Evolutionary conservation across 495 filamentous ascomycete genomes (phyloP), one percentile per base, ranked within the genome.

Genomic region (Corynascus novoguineensis): DNA sequence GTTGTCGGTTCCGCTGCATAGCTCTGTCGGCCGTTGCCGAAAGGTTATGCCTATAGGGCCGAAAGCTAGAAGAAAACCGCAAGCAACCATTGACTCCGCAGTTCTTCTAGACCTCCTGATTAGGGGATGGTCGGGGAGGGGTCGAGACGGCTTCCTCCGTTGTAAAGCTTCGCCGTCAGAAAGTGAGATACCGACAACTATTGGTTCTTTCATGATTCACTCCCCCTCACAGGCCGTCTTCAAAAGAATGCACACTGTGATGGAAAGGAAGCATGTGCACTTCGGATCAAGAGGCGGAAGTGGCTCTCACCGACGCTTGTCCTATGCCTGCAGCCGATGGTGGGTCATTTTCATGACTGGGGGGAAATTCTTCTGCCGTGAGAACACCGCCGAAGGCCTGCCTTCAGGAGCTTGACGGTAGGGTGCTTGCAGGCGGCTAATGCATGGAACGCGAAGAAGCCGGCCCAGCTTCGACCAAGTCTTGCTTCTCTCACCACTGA

Each of bases 21-120:
- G 60, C 47, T 66, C 49, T 66, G 58, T 68, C 67, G 67, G 67
- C 67, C 58, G 59, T 62, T 62, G 65, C 67, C 67, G 67, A 67
- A 60, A 60, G 47, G 65, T 64, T 57, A 64, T 41, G 55, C 28
- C 58, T 66, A 68, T 66, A 68, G 67, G 63, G 52, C 67, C 63
- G 67, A 68, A 60, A 63, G 52, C 56, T 53, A 42, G 42, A 64
- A 37, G 46, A 58, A 27, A 24, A 53, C 57, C 55, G 57, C 62
- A 57, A 57, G 34, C 24, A 37, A 34, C 37, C 15, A 53, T 50
- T 54, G 57, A 57, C 52, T 60, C 34, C 58, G 49, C 53, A 25
- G 51, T 61, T 47, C 28, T 50, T 38, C 56, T 11, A 28, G 48
- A 29, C 45, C 38, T 54, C 57, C 51, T n/a, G n/a, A n/a, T n/a